Evolutionary conservation across 2,329 filamentous ascomycete species (phyloP).

Genomic region (Cryphonectria parasitica): DNA sequence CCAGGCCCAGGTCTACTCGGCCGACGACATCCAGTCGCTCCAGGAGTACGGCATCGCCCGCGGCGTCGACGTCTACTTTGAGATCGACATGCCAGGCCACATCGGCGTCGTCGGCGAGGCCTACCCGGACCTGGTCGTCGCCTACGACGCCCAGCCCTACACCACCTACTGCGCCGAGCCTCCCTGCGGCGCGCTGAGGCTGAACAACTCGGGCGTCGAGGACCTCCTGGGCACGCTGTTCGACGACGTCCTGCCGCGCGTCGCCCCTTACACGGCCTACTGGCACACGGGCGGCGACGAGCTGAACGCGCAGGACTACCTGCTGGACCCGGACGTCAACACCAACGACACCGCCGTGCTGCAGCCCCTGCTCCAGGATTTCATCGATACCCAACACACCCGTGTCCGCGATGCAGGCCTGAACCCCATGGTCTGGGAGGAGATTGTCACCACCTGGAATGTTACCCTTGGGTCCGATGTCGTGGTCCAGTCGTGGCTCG

Average conservation of each 20-base stretch:
- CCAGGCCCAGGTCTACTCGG: conserved; percentile 67
- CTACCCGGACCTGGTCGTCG: conserved; percentile 73
- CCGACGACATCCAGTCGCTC: conserved; percentile 65
- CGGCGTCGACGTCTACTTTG: conserved; percentile 73
- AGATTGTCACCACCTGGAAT: conserved; percentile 81
- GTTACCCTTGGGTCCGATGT: conserved; percentile 71
- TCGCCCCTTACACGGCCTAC: conserved; percentile 70
- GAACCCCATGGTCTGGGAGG: conserved; percentile 83
- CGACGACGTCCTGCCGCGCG: conserved; percentile 74
- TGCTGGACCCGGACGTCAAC: conserved; percentile 71
- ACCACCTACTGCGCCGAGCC: conserved; percentile 64
- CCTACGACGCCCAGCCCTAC: conserved; percentile 62
- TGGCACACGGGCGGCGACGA: conserved; percentile 92
- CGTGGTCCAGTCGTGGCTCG: conserved; percentile 80
- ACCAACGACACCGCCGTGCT: conserved; percentile 69
- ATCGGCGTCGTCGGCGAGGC: conserved; percentile 69
- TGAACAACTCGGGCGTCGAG: conserved; percentile 73
- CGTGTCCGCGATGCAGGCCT: conserved; percentile 67
- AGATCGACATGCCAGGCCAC: conserved; percentile 83
- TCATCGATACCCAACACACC: conserved; percentile 71
- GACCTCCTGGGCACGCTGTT: conserved; percentile 74
- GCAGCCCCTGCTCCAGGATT: conserved; percentile 75
- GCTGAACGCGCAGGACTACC: conserved; percentile 76
- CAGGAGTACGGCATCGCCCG: conserved; percentile 71
- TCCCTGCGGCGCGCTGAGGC: conserved; percentile 71